A percentile compares a stretch with the other conserved stretches of the same genome.
Evolutionary conservation across 129 eudicot species (phyloP).

Genomic region (Solidago caesia): DNA sequence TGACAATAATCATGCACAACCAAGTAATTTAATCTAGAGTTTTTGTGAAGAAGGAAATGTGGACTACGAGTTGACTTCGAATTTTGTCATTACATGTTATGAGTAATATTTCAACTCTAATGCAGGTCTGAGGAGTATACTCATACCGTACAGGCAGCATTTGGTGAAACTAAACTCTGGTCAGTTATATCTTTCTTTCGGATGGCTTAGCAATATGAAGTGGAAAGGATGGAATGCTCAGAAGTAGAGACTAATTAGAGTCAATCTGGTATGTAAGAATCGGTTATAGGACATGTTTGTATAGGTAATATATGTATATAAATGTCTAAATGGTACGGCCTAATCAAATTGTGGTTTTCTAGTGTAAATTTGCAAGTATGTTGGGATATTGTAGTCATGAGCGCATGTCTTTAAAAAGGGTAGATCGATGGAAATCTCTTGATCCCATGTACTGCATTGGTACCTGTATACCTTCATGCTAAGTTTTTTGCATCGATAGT

Average conservation of each 20-base stretch:
- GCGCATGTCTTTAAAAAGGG: too few relatives aligned
- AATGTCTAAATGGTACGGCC: background rate
- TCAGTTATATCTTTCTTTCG: slow-evolving; percentile 48
- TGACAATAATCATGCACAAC: background rate
- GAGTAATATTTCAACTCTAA: slow-evolving; percentile 12
- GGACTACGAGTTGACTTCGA: background rate
- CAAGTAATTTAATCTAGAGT: background rate
- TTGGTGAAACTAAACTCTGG: slow-evolving; percentile 65
- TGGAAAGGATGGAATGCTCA: slow-evolving; percentile 62
- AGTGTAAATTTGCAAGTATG: too few relatives aligned
- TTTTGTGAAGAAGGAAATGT: background rate
- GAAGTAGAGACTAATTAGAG: slow-evolving; percentile 19
- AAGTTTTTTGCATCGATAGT: too few relatives aligned
- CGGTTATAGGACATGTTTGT: slow-evolving; percentile 8
- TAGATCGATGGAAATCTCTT: too few relatives aligned
- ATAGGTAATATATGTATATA: slow-evolving; percentile 14
- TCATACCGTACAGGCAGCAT: slow-evolving; percentile 82
- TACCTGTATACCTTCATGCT: too few relatives aligned
- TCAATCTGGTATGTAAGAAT: slow-evolving; percentile 22
- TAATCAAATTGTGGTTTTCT: background rate
- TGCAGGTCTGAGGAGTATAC: slow-evolving; percentile 72
- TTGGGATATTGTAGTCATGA: too few relatives aligned
- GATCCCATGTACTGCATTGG: too few relatives aligned
- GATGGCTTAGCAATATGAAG: slow-evolving; percentile 65
- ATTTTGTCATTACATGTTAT: background rate